These are phyloP conservation scores for Pisolithus microcarpus DNA, from an alignment of 768 basidiomycete species.

Conservation along the genomic window DNA sequence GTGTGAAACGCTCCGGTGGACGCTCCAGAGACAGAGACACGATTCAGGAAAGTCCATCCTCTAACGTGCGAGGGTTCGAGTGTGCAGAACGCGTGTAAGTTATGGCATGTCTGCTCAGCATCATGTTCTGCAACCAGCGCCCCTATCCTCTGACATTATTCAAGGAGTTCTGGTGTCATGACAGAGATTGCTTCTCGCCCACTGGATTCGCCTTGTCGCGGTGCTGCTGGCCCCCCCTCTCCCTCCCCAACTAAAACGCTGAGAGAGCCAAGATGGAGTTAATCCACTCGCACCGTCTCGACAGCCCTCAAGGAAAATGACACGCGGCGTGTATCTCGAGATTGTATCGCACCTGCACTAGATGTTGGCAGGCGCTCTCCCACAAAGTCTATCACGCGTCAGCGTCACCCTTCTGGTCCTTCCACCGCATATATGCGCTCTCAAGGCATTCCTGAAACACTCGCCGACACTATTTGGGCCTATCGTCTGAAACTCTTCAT, in stretches of 20 bases:
- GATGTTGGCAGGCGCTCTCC: constrained; percentile 7
- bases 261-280: constrained; percentile 5
- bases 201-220: constrained; percentile 42
- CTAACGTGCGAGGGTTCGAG: no score
- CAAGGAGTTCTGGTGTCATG: constrained; percentile 34
- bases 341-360: constrained; percentile 14
- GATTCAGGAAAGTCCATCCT: no score
- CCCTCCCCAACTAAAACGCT: constrained; percentile 29
- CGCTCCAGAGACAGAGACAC: constrained; percentile 7
- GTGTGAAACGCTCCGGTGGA: constrained; percentile 21
- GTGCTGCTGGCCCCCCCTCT: constrained; percentile 35
- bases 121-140: constrained; percentile 33
- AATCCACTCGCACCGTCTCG: constrained; percentile 32
- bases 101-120: constrained; percentile 17
- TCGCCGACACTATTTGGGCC: constrained; percentile 2
- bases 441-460: constrained; percentile 7
- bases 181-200: constrained; percentile 32
- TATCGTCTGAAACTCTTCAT: constrained; percentile 8
- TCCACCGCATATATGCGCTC: constrained; percentile 23
- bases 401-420: constrained; percentile 16
- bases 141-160: constrained; percentile 32
- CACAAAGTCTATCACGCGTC: constrained; percentile 11
- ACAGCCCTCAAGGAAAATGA: constrained; percentile 14
- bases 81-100: not conserved
- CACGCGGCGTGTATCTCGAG: constrained; percentile 11